Percentiles rank a stretch among this genome's conserved stretches.
These are phyloP conservation scores for Amanita jacksonii DNA, from an alignment of 768 basidiomycete species.

Conservation along the genomic window DNA sequence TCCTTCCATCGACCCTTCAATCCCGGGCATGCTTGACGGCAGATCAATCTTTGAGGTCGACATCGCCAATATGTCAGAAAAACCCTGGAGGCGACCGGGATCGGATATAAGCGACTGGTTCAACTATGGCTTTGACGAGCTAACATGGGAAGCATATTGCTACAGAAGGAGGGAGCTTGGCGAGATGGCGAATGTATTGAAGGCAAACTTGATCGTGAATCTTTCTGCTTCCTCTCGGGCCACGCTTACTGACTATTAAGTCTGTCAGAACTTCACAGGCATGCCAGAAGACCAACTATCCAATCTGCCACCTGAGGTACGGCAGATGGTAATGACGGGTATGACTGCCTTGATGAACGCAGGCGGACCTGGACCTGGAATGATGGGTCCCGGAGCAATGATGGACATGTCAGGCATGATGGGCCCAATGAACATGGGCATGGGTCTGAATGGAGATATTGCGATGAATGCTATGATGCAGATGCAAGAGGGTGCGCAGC, in stretches of 20 bases:
- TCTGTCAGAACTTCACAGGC: slow-evolving; percentile 59
- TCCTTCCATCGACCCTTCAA: slow-evolving; percentile 63
- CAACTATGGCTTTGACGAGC: slow-evolving; percentile 98
- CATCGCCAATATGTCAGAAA: slow-evolving; percentile 61
- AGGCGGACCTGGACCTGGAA: slow-evolving; percentile 23
- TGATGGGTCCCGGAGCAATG: slow-evolving; percentile 64
- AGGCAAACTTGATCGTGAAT: slow-evolving; percentile 75
- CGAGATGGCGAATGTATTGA: slow-evolving; percentile 70
- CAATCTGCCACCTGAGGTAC: slow-evolving; percentile 70
- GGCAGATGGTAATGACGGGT: slow-evolving; percentile 82
- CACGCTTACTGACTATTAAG: neutral
- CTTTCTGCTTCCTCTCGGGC: neutral
- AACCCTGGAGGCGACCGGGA: slow-evolving; percentile 88
- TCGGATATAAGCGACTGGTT: slow-evolving; percentile 97
- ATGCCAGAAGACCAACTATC: slow-evolving; percentile 78
- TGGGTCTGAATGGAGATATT: slow-evolving; percentile 64
- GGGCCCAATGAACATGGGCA: slow-evolving; percentile 50
- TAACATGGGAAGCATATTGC: slow-evolving; percentile 90
- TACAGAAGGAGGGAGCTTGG: slow-evolving; percentile 75
- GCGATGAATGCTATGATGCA: slow-evolving; percentile 55
- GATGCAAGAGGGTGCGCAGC: slow-evolving; percentile 31
- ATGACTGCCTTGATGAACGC: slow-evolving; percentile 66
- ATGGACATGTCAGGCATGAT: slow-evolving; percentile 73
- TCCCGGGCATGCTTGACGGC: slow-evolving; percentile 58
- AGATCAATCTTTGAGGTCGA: slow-evolving; percentile 83